Base-by-base conservation (phyloP, 345 rosid species). In the Salix suchowensis region DNA sequence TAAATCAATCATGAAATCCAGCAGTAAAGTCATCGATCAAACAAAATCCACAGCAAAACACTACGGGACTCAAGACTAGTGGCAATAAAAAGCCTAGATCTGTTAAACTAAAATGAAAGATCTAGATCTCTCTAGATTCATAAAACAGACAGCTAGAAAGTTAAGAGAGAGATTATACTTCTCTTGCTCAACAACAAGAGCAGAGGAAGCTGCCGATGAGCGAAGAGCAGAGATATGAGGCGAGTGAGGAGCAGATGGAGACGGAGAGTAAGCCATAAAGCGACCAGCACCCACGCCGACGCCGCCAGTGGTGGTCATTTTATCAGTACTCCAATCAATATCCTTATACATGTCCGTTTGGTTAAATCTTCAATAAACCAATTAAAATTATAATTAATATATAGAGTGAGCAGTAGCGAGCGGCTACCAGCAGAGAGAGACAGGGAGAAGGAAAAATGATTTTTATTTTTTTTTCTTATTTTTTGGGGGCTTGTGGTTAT, bases 221-320 rank as follows among this genome's bases (percentile, higher is more conserved):
- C 90, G 97, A 74, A 89, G 86, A 76, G 92, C 85, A 28, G 91
- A 79, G 74, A 88, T 77, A 79, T 91, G 97, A 75, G 97, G 98
- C 7, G 98, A 93, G 81, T 85, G 91, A 84, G 95, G 91, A 26
- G 88, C 90, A n/a, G 97, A 88, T 16, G 94, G 97, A 37, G 98
- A 93, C 18, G 93, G 93, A 30, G 96, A 89, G 87, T 85, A 95
- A 37, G 91, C 83, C 97, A 95, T 93, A 84, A 76, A 95, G 68
- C 96, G 87, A 48, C 92, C 88, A 15, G 86, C 92, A 40, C 88
- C 34, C 74, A 67, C 32, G 84, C 78, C 82, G 77, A 79, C 73
- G 71, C 79, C 76, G 42, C 36, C 64, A n/a, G 77, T 18, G 32
- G 80, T 34, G 13, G 72, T 28, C 80, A 81, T 81, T 19, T 39